Evolutionary conservation across 2,329 filamentous ascomycete genomes (phyloP).

Genomic region (Penicillium sp.): DNA sequence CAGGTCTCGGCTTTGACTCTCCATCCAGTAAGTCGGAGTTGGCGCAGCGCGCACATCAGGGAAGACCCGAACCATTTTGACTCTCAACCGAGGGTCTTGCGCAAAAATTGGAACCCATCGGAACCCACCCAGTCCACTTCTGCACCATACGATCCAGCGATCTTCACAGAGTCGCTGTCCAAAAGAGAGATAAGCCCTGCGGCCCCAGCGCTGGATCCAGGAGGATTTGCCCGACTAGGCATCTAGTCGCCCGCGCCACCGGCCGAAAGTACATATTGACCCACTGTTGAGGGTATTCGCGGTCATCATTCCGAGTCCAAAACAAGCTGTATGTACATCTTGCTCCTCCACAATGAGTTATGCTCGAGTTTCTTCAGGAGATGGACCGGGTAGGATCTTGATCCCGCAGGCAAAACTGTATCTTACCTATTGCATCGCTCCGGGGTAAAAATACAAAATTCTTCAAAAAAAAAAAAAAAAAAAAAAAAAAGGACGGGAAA

Average conservation of each 20-base stretch:
- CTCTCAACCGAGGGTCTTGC: conserved; percentile 17
- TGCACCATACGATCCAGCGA: conserved; percentile 24
- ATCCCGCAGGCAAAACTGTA: neutral
- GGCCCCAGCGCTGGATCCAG: conserved; percentile 22
- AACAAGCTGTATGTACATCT: conserved; percentile 19
- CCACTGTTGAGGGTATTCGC: conserved; percentile 20
- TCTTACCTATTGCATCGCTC: neutral
- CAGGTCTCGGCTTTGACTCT: conserved; percentile 20
- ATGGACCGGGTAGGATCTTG: conserved; percentile 4
- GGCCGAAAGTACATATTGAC: conserved; percentile 22
- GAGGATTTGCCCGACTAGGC: conserved; percentile 29
- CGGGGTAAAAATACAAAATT: neutral
- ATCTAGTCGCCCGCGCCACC: conserved; percentile 27
- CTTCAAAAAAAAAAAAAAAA: neutral
- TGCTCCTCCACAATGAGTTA: neutral
- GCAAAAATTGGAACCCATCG: conserved; percentile 19
- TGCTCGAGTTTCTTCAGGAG: conserved; percentile 9
- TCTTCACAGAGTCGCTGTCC: conserved; percentile 17
- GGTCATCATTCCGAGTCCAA: conserved; percentile 14
- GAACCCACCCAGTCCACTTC: conserved; percentile 20
- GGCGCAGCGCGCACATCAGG: neutral
- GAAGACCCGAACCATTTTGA: conserved; percentile 2
- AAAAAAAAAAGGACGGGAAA: neutral
- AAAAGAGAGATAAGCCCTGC: conserved; percentile 30
- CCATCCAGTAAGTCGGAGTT: conserved; percentile 10